Evolutionary conservation across 202 grass and related monocot genomes (phyloP).

Genomic region (Digitaria exilis): DNA sequence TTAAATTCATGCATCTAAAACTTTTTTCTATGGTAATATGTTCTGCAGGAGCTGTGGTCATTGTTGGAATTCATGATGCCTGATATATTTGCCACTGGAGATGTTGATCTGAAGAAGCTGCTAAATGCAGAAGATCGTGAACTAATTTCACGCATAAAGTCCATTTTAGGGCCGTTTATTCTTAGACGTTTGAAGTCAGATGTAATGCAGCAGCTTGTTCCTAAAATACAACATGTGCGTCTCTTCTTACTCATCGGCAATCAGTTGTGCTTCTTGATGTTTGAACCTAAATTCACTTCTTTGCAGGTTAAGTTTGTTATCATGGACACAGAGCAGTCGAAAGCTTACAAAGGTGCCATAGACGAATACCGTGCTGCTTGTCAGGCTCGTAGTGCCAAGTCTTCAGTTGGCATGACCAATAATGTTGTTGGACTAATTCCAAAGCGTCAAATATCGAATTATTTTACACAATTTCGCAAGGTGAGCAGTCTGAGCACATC

Average conservation of each 20-base stretch:
- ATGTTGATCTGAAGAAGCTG: conserved; percentile 91
- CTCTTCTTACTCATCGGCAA: conserved; percentile 13
- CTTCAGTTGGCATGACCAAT: conserved; percentile 36
- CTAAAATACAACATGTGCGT: conserved; percentile 83
- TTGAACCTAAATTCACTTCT: conserved; percentile 16
- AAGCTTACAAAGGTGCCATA: conserved; percentile 69
- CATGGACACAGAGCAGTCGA: conserved; percentile 69
- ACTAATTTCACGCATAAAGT: conserved; percentile 91
- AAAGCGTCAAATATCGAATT: conserved; percentile 96
- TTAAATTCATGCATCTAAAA: conserved; percentile 10
- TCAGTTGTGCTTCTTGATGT: conserved; percentile 27
- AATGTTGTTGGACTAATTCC: conserved; percentile 63
- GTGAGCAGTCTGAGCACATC: conserved; percentile 32
- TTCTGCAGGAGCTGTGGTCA: conserved; percentile 97
- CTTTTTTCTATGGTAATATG: conserved; percentile 25
- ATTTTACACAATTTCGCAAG: conserved; percentile 95
- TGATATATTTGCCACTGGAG: conserved; percentile 96
- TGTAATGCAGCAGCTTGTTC: conserved; percentile 98
- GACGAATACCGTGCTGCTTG: conserved; percentile 77
- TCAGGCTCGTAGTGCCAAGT: conserved; percentile 59
- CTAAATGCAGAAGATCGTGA: conserved; percentile 82
- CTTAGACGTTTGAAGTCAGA: conserved; percentile 96
- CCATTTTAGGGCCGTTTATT: conserved; percentile 99
- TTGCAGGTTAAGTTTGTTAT: conserved; percentile 79
- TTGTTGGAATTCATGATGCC: conserved; percentile 99